These are phyloP conservation scores for Lodderomyces pseudojiufengensis DNA, from an alignment of 1,139 yeast species.

Conservation along the genomic window DNA sequence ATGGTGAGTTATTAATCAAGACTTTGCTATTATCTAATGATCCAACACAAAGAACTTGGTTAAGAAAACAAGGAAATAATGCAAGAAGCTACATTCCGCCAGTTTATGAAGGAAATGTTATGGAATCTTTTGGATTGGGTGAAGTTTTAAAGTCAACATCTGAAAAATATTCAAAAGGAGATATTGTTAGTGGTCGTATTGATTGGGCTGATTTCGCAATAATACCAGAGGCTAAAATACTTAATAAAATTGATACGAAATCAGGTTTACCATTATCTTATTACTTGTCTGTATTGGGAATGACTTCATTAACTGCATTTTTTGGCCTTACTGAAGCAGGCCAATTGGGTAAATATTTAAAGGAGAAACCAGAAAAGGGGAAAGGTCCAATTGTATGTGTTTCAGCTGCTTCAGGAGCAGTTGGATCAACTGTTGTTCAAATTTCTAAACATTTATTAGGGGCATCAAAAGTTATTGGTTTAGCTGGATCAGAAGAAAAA, in stretches of 20 bases:
- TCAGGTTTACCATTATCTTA: slow-evolving; percentile 22
- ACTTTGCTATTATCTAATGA: slow-evolving; percentile 53
- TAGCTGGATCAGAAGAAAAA: slow-evolving; percentile 62
- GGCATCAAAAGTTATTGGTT: slow-evolving; percentile 56
- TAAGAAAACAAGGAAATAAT: slow-evolving; percentile 39
- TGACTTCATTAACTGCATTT: slow-evolving; percentile 63
- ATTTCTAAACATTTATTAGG: slow-evolving; percentile 53
- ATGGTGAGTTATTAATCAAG: slow-evolving; percentile 46
- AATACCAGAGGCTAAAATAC: slow-evolving; percentile 17
- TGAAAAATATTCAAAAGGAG: slow-evolving; percentile 38
- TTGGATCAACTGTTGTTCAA: slow-evolving; percentile 59
- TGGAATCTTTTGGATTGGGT: slow-evolving; percentile 49
- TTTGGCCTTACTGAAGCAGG: slow-evolving; percentile 48
- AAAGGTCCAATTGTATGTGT: slow-evolving; percentile 42
- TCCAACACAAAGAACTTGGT: slow-evolving; percentile 66
- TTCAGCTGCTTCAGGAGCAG: slow-evolving; percentile 70
- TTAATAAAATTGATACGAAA: slow-evolving; percentile 22
- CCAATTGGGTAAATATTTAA: slow-evolving; percentile 22
- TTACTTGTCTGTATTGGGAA: slow-evolving; percentile 38
- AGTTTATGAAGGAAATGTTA: slow-evolving; percentile 41
- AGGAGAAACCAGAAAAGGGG: slow-evolving; percentile 16
- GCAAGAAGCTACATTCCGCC: slow-evolving; percentile 47
- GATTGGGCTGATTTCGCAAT: slow-evolving; percentile 32
- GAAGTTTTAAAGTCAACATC: slow-evolving; percentile 46
- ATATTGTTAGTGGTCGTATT: slow-evolving; percentile 27